Conservation (phyloP, 257 asterid genomes). For the Coffea canephora region DNA sequence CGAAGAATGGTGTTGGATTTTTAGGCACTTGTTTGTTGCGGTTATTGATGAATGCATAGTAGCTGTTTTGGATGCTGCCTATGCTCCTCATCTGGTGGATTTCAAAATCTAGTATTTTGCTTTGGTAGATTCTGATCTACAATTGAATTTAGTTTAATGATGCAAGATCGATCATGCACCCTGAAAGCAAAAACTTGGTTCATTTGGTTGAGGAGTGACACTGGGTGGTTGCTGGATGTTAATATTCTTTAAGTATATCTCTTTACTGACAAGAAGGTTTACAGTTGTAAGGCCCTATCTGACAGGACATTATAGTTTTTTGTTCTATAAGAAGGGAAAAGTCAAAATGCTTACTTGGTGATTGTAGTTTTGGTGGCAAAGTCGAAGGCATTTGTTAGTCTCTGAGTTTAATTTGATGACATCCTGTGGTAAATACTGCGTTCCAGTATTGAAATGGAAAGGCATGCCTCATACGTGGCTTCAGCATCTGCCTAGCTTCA, state of each 20-base stretch:
- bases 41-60: neutral
- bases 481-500: conserved; percentile 19
- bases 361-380: conserved; percentile 1
- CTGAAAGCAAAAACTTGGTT: neutral
- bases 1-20: neutral
- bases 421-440: neutral
- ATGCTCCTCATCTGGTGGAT: neutral
- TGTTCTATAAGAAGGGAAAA: neutral
- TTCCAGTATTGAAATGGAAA: conserved; percentile 7
- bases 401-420: neutral
- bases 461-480: neutral
- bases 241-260: neutral
- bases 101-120: neutral
- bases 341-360: neutral
- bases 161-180: neutral
- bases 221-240: neutral
- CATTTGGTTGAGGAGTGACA: conserved; percentile 5
- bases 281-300: neutral
- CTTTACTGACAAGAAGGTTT: neutral
- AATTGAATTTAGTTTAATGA: neutral
- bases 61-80: neutral
- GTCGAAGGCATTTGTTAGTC: conserved; percentile 2
- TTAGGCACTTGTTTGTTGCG: neutral
- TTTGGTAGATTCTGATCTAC: conserved; percentile 1
- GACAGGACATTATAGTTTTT: neutral